Base-by-base conservation (phyloP, 2,329 filamentous ascomycete species). In the Cladosporium sp. region DNA sequence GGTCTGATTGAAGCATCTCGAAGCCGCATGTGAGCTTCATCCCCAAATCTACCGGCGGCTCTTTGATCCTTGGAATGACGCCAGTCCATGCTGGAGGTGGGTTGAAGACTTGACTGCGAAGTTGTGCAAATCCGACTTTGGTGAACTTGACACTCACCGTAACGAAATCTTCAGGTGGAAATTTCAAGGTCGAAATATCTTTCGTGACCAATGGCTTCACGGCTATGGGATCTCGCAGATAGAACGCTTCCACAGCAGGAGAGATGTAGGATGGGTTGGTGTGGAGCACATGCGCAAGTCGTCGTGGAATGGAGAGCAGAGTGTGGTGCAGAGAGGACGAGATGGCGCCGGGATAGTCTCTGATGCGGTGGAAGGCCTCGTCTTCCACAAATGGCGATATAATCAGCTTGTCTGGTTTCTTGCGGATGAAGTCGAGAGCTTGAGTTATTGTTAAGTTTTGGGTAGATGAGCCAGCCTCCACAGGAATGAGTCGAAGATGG, bases 1-100 rank as follows among this genome's bases (percentile, higher is more conserved):
- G 84, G 70, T 91, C 87, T 11, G 82, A 81, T 0, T 92, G 79
- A 58, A 98, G 83, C 85, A 98, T 95, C 78, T 99, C 94, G 72
- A 97, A 93, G 0, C 94, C 95, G 70, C 90, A 93, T 0, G 92
- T 86, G 11, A 98, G 79, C 75, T 98, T 98, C 89, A 97, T 94
- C 13, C 93, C 93, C 48, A 91, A 81, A 64, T 94, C 90, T 1
- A 82, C 79, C 58, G 82, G 70, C 75, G 79, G 64, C 74, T 75
- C 67, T 6, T 69, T 63, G 21, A 75, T 71, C 23, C 69, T 73
- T 51, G 77, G 81, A 5, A 84, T 70, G 10, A 80, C 81, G 2
- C 75, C 77, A 5, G 78, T 76, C 82, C 85, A 88, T 4, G 82
- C 80, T 2, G 88, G 88, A 0, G 91, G 84, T 0, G 87, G 81